Base-by-base conservation (phyloP, 2,329 filamentous ascomycete genomes). In the Alternaria brassicicola region DNA sequence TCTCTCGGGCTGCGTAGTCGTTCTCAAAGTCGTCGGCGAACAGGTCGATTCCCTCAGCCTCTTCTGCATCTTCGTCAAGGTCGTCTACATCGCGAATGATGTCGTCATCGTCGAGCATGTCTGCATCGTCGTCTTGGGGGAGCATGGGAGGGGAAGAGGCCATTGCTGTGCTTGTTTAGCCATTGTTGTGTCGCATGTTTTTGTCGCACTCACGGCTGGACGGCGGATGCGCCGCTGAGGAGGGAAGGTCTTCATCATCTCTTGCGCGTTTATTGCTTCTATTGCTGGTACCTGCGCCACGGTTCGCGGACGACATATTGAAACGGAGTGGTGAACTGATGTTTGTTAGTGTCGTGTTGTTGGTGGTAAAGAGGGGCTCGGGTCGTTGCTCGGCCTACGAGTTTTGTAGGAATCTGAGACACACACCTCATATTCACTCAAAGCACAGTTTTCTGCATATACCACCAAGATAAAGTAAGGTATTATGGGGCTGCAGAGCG, bases 281-380 rank as follows among this genome's bases (percentile, higher is more conserved):
- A 64, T 80, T 84, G 63, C 80, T 69, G 52, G 79, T 80, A 17
- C 79, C 78, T 55, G 84, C 76, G 52, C 92, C 91, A 67, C 92
- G 88, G 79, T 96, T 97, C 70, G 89, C 92, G 65, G 93, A 93
- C 60, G 89, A 88, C 83, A 91, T 89, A 79, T 88, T 92, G 68
- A 88, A 85, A 78, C 89, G 88, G 61, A 96, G 43, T 76, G 93
- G 93, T 77, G 92, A 96, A 83, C 91, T 96, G 74, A 17, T 45
- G 47, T 33, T 46, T 64, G 67, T 72, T 57, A 72, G 66, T 33
- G 38, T 42, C 30, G 36, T 58, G 62, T 48, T 58, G 45, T 53
- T 50, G 54, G 58, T 45, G 57, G 58, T 59, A 58, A 62, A 47
- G 65, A 65, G 69, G 64, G 64, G 70, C 57, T 55, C 42, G 30